Percentiles rank a stretch among this genome's conserved stretches.
phyloP scores from a whole-genome alignment of 2,329 filamentous ascomycete species.

The Lasiodiplodia sp. region DNA sequence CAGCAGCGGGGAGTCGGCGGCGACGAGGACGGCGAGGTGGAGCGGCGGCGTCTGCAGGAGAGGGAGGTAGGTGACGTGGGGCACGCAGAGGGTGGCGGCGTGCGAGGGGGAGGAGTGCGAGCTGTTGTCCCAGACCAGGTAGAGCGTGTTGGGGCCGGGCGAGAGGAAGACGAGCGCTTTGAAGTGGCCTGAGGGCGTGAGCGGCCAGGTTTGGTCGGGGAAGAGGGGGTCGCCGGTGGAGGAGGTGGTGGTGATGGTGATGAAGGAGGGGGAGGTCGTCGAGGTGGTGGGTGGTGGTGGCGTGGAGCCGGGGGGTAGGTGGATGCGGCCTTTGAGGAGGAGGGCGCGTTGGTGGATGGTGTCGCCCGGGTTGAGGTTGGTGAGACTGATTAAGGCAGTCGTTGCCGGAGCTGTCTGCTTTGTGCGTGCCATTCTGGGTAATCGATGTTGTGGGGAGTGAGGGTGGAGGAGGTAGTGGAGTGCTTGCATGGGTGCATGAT shows the following conservation, averaged over 20 bases:
- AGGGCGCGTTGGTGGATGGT: conserved; percentile 38
- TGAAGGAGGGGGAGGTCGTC: conserved; percentile 8
- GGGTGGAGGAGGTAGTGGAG: neutral
- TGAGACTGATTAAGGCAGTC: neutral
- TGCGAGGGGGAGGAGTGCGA: neutral
- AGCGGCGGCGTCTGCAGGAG: conserved; percentile 43
- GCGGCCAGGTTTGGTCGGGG: conserved; percentile 43
- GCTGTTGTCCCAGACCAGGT: conserved; percentile 33
- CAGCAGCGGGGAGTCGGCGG: conserved; percentile 41
- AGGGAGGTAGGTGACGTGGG: conserved; percentile 38
- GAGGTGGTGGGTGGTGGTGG: neutral
- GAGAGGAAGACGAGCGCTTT: conserved; percentile 43
- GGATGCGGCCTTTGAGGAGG: conserved; percentile 40
- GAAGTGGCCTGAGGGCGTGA: conserved; percentile 40
- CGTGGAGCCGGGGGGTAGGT: neutral
- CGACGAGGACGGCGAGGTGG: conserved; percentile 44
- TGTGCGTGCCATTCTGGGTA: neutral
- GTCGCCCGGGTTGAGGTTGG: neutral
- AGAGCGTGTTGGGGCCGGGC: conserved; percentile 38
- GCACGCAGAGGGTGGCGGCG: conserved; percentile 31
- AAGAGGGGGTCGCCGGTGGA: conserved; percentile 37
- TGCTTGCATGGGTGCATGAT: neutral
- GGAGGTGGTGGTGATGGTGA: conserved; percentile 37
- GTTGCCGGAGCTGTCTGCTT: neutral
- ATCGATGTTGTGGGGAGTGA: neutral